phyloP scores from a whole-genome alignment of 208 protist genomes.

The Trypanosoma boissoni region DNA sequence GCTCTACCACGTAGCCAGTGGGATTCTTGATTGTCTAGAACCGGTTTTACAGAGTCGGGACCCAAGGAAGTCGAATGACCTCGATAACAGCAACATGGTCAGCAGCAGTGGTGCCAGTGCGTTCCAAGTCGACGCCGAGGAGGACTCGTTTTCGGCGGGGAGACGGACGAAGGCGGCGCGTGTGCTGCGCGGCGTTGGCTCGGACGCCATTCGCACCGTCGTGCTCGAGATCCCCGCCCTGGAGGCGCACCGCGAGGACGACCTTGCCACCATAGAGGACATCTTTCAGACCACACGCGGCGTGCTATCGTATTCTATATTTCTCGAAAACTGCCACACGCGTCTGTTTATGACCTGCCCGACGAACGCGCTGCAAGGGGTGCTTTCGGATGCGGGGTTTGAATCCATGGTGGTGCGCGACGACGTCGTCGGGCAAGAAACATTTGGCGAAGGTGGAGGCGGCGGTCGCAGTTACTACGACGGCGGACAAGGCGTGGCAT shows the following conservation, averaged over 20 bases:
- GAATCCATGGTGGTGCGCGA: slow-evolving; percentile 49
- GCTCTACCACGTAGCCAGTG: slow-evolving; percentile 48
- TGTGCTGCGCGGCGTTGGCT: slow-evolving; percentile 26
- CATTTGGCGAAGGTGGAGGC: slow-evolving; percentile 24
- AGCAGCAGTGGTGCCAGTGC: too few relatives aligned
- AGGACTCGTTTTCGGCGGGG: slow-evolving; percentile 4
- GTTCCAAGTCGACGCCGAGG: background rate
- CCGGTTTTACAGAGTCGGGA: slow-evolving; percentile 45
- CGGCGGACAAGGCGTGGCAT: slow-evolving; percentile 7
- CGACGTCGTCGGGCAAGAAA: slow-evolving; percentile 26
- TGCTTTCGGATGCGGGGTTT: slow-evolving; percentile 48
- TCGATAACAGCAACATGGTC: slow-evolving; percentile 5
- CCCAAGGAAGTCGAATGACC: slow-evolving; percentile 29
- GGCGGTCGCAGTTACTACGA: slow-evolving; percentile 57
- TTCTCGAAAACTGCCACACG: slow-evolving; percentile 48
- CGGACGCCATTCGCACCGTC: slow-evolving; percentile 53
- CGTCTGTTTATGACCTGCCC: slow-evolving; percentile 58
- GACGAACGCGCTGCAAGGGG: slow-evolving; percentile 38
- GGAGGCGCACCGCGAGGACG: slow-evolving; percentile 39
- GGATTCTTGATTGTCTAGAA: slow-evolving; percentile 46
- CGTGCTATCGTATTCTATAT: slow-evolving; percentile 82
- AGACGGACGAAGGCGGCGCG: slow-evolving; percentile 7
- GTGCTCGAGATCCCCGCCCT: slow-evolving; percentile 77
- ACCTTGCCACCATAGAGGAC: slow-evolving; percentile 75
- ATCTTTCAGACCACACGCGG: slow-evolving; percentile 79